Conservation (phyloP, 2,329 filamentous ascomycete species). For the Blumeria hordei region DNA sequence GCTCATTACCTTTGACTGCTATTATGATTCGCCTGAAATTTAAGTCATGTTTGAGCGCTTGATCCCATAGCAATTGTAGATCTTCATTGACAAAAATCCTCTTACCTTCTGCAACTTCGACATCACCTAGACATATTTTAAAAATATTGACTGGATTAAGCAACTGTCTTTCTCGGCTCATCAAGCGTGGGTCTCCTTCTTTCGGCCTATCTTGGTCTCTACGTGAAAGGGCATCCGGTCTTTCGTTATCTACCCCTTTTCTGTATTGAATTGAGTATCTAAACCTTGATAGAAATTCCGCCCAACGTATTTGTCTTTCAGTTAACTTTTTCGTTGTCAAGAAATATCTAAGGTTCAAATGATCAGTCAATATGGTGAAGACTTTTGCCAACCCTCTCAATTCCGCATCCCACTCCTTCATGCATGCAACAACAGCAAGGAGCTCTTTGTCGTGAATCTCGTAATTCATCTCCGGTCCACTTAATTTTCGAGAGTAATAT, state of each 20-base stretch:
- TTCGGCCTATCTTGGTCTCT: neutral
- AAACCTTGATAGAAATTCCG: neutral
- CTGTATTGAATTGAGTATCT: neutral
- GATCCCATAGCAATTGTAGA: no score
- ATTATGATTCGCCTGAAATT: no score
- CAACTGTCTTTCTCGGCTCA: no score
- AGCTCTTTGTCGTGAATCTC: constrained; percentile 1
- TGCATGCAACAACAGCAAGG: neutral
- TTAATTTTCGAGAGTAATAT: neutral
- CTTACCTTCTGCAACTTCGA: no score
- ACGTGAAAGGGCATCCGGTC: neutral
- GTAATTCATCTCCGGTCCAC: neutral
- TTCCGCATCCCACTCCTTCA: neutral
- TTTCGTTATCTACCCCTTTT: neutral
- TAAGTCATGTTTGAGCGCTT: no score
- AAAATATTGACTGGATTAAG: no score
- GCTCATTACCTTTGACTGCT: no score
- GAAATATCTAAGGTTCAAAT: neutral
- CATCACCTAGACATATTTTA: no score
- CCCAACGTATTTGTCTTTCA: neutral
- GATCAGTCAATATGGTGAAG: neutral
- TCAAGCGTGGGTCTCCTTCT: neutral
- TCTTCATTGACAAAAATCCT: no score
- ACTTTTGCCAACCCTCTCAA: neutral
- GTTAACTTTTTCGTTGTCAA: neutral